Evolutionary conservation across 140 eudicot species (phyloP).

Genomic region (Bidens hawaiensis): DNA sequence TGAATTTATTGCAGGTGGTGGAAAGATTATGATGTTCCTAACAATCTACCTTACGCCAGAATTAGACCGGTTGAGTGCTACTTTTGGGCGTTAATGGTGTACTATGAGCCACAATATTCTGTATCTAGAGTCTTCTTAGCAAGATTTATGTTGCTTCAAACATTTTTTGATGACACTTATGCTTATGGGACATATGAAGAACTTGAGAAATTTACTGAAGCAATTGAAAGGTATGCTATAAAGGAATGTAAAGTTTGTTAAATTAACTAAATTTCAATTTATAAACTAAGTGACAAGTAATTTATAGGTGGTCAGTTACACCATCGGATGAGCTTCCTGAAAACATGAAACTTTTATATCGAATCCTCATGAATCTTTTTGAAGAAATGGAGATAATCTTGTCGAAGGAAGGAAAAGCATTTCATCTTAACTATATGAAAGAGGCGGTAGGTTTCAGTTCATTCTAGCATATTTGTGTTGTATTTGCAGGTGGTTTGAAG

Average conservation of each 20-base stretch:
- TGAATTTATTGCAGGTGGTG: slow-evolving; percentile 40
- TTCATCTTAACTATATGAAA: slow-evolving; percentile 8
- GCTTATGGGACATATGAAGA: slow-evolving; percentile 28
- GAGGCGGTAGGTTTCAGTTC: neutral
- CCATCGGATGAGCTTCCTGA: slow-evolving; percentile 29
- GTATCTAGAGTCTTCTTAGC: slow-evolving; percentile 16
- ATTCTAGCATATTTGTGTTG: neutral
- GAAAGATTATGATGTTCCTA: slow-evolving; percentile 31
- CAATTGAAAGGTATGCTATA: slow-evolving; percentile 12
- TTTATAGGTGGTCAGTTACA: slow-evolving; percentile 37
- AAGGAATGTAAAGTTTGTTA: neutral
- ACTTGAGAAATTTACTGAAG: slow-evolving; percentile 19
- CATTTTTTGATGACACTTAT: slow-evolving; percentile 29
- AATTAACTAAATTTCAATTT: neutral
- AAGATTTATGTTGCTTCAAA: slow-evolving; percentile 15
- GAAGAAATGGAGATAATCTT: slow-evolving; percentile 13
- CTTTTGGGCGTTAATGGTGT: slow-evolving; percentile 42
- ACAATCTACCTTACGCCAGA: slow-evolving; percentile 42
- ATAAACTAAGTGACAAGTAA: neutral
- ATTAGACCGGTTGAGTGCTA: slow-evolving; percentile 45
- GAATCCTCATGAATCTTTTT: slow-evolving; percentile 6
- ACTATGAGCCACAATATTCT: slow-evolving; percentile 38
- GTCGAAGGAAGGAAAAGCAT: slow-evolving; percentile 12
- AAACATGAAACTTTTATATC: slow-evolving; percentile 24
- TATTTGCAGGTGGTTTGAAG: no score